Evolutionary conservation across 352 stramenopile species (phyloP), one percentile per base, ranked within the genome.

Genomic region (Thalassiosira delicatula): DNA sequence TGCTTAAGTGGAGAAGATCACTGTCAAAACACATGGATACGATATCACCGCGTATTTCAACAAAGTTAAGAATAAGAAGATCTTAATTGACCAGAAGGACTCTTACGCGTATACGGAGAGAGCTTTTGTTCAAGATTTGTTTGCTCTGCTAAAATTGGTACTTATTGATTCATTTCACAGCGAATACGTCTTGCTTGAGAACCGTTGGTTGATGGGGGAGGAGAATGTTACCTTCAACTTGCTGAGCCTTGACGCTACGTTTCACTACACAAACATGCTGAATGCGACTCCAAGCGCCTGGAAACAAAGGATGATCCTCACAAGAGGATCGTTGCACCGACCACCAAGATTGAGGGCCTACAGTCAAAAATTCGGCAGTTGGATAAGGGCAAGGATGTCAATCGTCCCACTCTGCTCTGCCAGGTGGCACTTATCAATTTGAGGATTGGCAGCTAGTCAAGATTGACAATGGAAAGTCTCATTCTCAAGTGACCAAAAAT

Each of bases 271-370:
- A 2, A 70, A 70, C 27, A 25, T 70, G 1, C n/a, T 29, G 3
- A n/a, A 33, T 17, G n/a, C 33, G n/a, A n/a, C n/a, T n/a, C n/a
- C n/a, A n/a, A 29, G 29, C 9, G 14, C 2, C n/a, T 70, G 62
- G 62, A 57, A 57, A 29, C 30, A 3, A 25, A 70, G n/a, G 9
- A 32, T 4, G 17, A 14, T 3, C n/a, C 35, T 4, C 25, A 56
- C 3, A 42, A 32, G 42, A 35, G 59, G 62, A 70, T 70, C 29
- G 59, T 70, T 33, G 62, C 37, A 0, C 46, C 59, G 3, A 57
- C 62, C n/a, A 70, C 62, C 17, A 35, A 70, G 17, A 3, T 70
- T n/a, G 8, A 51, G 4, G 8, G 25, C 4, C 62, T 70, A 7
- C 23, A 56, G n/a, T n/a, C n/a, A n/a, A n/a, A n/a, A n/a, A n/a